phyloP scores from a whole-genome alignment of 176 grass and related monocot genomes.

The Neostapfia colusana region DNA sequence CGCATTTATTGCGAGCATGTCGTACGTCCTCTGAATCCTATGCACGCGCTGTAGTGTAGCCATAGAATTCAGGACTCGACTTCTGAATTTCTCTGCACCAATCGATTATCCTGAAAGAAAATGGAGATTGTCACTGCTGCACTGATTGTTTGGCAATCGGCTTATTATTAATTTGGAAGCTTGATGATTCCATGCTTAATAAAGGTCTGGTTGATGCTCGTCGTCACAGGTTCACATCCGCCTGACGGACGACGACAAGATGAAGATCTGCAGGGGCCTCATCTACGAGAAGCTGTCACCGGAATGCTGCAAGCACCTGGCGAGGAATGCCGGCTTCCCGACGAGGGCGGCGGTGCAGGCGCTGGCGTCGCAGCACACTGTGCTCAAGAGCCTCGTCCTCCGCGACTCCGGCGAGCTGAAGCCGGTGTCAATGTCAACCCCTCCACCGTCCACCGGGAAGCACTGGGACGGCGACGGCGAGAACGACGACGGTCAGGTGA shows the following conservation, averaged over 20 bases:
- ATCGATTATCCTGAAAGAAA: background rate
- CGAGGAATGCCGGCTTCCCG: slow-evolving; percentile 66
- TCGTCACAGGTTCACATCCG: slow-evolving; percentile 59
- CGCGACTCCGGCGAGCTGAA: slow-evolving; percentile 54
- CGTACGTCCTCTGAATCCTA: slow-evolving; percentile 10
- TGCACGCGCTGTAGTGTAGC: background rate
- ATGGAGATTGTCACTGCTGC: background rate
- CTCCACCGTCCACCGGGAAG: slow-evolving; percentile 10
- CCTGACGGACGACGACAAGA: slow-evolving; percentile 83
- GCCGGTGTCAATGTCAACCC: background rate
- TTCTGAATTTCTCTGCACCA: slow-evolving; percentile 42
- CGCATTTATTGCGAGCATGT: slow-evolving; percentile 30
- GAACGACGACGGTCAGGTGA: slow-evolving; percentile 48
- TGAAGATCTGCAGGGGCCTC: slow-evolving; percentile 75
- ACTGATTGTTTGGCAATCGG: background rate
- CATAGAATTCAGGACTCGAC: slow-evolving; percentile 10
- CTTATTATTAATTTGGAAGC: background rate
- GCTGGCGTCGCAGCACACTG: slow-evolving; percentile 77
- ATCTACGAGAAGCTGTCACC: slow-evolving; percentile 95
- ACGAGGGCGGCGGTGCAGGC: slow-evolving; percentile 82
- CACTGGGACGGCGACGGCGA: background rate
- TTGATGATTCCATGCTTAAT: background rate
- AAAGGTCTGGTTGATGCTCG: background rate
- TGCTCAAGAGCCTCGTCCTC: slow-evolving; percentile 68
- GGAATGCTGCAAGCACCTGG: slow-evolving; percentile 85